These are phyloP conservation scores for Schizosaccharomyces versatilis DNA, from an alignment of 1,139 yeast genomes.

Conservation along the genomic window DNA sequence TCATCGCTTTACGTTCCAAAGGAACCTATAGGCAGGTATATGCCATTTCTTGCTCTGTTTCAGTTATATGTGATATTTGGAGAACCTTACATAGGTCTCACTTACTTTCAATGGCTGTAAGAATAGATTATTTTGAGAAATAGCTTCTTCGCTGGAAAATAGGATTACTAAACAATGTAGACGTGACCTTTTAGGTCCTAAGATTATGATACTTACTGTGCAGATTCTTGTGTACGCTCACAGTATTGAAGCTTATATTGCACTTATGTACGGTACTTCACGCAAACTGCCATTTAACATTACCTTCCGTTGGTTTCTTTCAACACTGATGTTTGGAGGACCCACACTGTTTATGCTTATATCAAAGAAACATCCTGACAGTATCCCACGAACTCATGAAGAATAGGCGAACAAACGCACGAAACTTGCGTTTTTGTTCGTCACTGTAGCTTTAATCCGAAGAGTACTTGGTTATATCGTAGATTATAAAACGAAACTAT, in stretches of 20 bases:
- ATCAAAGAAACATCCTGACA: not conserved
- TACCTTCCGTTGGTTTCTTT: not conserved
- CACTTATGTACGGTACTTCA: not conserved
- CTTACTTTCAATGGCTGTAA: not conserved
- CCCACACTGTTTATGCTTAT: not conserved
- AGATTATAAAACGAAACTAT: too few species aligned
- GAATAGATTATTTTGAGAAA: not conserved
- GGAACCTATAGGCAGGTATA: not conserved
- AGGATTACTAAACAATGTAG: not conserved
- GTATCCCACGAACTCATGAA: too few species aligned
- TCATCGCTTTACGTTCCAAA: not conserved
- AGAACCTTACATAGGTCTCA: not conserved
- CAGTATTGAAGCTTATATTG: not conserved
- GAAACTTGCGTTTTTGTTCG: too few species aligned
- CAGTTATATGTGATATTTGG: not conserved
- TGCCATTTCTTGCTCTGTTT: not conserved
- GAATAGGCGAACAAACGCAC: too few species aligned
- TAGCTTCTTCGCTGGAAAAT: not conserved
- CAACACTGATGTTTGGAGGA: not conserved
- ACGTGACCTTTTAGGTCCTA: not conserved
- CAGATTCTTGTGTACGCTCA: not conserved
- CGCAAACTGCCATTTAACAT: not conserved
- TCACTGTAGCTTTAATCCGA: too few species aligned
- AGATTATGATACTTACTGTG: not conserved
- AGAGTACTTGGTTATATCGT: too few species aligned